Base-by-base conservation (phyloP, 768 basidiomycete genomes). In the Naganishia vaughanmartiniae region DNA sequence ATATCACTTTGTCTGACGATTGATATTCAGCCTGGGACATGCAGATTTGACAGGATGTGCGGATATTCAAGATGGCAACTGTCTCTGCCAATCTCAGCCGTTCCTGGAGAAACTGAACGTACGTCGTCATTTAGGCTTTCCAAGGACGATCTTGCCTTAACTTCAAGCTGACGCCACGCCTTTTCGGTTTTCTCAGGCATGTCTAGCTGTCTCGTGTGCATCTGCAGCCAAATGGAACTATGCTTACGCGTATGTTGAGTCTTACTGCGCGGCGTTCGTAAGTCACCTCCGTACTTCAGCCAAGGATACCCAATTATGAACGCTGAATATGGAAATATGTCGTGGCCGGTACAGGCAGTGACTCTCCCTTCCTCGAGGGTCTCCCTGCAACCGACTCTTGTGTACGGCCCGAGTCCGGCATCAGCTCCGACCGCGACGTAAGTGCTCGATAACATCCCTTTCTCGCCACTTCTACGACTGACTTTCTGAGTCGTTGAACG, bases 191-290 rank as follows among this genome's bases (percentile, higher is more conserved):
- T 10, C 34, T 3, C 31, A 63, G 60, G 33, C 36, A n/a, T 63
- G 60, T 45, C 39, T 63, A 7, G 24, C 60, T n/a, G 24, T 26
- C 15, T 19, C 39, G 4, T 63, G 60, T 42, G 24, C n/a, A 1
- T 63, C 60, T 42, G 36, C 60, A 2, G 24, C 19, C 2, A 26
- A 63, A 30, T 63, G 60, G 60, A 63, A 63, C 60, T 12, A 2
- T 26, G 60, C 60, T 26, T 63, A 63, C 33, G 9, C 15, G 10
- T 45, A 63, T 26, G 17, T 42, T 14, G n/a, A 17, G 11, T 15
- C 39, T 11, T 63, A 63, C 42, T 63, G 60, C 26, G 11, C 39
- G 4, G 39, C n/a, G 9, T 63, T 63, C 28, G 60, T 63, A 63
- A 26, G 60, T 63, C n/a, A 15, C 14, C 28, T 30, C 34, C 33